Conservation (phyloP, 257 asterid species). For the Solanum acaule region DNA sequence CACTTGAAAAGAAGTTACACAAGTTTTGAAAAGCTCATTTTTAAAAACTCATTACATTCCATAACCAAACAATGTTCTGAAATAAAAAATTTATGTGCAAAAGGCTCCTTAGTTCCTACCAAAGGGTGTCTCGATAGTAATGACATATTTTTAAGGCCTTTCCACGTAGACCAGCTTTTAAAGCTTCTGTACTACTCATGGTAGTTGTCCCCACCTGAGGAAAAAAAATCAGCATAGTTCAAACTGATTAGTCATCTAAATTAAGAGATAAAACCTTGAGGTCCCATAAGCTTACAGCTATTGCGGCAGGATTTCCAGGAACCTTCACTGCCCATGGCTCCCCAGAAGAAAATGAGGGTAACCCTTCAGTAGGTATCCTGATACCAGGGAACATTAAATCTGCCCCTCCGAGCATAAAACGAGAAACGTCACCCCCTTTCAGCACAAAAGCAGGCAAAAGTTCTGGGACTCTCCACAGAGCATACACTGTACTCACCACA, state of each 20-base stretch:
- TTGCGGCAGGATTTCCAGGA: constrained; percentile 92
- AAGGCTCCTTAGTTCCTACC: constrained; percentile 29
- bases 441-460: constrained; percentile 81
- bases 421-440: constrained; percentile 93
- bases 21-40: neutral
- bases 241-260: neutral
- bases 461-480: constrained; percentile 91
- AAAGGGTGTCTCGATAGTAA: constrained; percentile 72
- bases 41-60: neutral
- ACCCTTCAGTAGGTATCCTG: constrained; percentile 60
- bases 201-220: constrained; percentile 83
- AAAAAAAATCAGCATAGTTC: neutral
- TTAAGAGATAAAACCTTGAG: neutral
- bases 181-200: constrained; percentile 71
- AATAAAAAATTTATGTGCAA: neutral
- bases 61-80: neutral
- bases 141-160: constrained; percentile 80
- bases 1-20: neutral
- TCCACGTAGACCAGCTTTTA: constrained; percentile 84
- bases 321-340: constrained; percentile 88
- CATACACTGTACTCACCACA: constrained; percentile 49
- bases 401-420: constrained; percentile 84
- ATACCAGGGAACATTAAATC: constrained; percentile 99
- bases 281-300: constrained; percentile 61
- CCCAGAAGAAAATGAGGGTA: constrained; percentile 72